Evolutionary conservation across 306 rosid genomes (phyloP).

Genomic region (Lablab purpureus): DNA sequence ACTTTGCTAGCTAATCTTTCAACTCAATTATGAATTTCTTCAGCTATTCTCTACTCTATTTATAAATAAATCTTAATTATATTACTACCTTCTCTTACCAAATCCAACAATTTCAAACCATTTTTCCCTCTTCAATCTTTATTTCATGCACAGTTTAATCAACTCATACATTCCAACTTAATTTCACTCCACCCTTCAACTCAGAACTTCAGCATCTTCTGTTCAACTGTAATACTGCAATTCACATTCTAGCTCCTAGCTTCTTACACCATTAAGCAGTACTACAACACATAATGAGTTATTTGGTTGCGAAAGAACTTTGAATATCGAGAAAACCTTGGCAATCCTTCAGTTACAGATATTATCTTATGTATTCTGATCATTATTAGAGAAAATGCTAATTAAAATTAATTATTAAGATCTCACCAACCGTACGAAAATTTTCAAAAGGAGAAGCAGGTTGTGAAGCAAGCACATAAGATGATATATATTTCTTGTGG

Average conservation of each 20-base stretch:
- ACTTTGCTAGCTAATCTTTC: background rate
- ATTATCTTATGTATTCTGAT: background rate
- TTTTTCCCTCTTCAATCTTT: background rate
- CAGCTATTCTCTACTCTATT: background rate
- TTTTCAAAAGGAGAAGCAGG: conserved; percentile 15
- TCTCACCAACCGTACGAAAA: background rate
- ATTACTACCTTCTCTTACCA: no score
- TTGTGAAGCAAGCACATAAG: background rate
- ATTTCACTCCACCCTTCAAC: background rate
- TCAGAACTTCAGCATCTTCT: background rate
- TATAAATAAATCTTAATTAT: background rate
- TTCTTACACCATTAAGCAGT: background rate
- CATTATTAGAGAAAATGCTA: background rate
- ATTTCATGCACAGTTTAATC: background rate
- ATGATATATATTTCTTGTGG: background rate
- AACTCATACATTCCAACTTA: background rate
- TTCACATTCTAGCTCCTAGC: background rate
- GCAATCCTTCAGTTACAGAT: background rate
- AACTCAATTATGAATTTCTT: conserved; percentile 4
- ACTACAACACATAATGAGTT: background rate
- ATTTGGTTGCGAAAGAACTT: background rate
- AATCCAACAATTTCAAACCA: no score
- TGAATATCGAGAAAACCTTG: background rate
- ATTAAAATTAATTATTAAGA: background rate
- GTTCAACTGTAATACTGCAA: background rate